phyloP scores from a whole-genome alignment of 495 filamentous ascomycete species.

The Penicillium bialowiezense region DNA sequence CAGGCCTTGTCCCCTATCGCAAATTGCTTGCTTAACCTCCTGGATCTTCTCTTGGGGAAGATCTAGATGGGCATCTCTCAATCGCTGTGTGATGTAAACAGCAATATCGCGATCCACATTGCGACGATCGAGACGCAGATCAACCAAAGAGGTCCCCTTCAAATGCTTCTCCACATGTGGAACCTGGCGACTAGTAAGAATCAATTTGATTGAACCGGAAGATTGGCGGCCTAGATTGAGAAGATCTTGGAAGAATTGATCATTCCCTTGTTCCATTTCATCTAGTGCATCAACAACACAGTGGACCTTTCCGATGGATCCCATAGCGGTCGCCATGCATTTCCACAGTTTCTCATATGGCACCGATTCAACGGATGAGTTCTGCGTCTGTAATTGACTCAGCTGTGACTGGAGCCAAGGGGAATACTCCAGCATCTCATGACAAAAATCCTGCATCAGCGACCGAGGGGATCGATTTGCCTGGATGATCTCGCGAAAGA shows the following conservation, averaged over 20 bases:
- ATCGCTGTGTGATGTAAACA: no score
- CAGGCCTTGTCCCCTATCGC: neutral
- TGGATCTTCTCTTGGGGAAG: conserved; percentile 7
- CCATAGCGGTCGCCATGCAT: conserved; percentile 16
- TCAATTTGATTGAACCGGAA: conserved; percentile 34
- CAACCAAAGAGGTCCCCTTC: conserved; percentile 6
- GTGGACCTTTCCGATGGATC: conserved; percentile 30
- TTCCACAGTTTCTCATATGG: conserved; percentile 15
- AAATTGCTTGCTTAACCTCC: neutral
- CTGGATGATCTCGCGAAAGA: conserved; percentile 51
- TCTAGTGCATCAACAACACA: conserved; percentile 49
- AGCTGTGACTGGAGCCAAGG: conserved; percentile 30
- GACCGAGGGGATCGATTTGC: conserved; percentile 39
- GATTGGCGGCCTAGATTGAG: conserved; percentile 26
- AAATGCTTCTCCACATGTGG: neutral
- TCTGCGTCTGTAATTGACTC: neutral
- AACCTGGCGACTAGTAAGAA: conserved; percentile 39
- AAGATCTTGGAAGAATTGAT: conserved; percentile 30
- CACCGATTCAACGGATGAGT: neutral
- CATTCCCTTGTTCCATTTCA: conserved; percentile 36
- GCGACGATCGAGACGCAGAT: conserved; percentile 31
- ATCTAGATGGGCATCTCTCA: no score
- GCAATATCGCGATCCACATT: conserved; percentile 14
- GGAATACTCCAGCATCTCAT: conserved; percentile 35
- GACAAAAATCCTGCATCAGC: conserved; percentile 41